Percentiles rank a stretch among this genome's conserved stretches.
These are phyloP conservation scores for Basipetospora chlamydospora DNA, from an alignment of 2,329 filamentous ascomycete genomes.

Conservation along the genomic window DNA sequence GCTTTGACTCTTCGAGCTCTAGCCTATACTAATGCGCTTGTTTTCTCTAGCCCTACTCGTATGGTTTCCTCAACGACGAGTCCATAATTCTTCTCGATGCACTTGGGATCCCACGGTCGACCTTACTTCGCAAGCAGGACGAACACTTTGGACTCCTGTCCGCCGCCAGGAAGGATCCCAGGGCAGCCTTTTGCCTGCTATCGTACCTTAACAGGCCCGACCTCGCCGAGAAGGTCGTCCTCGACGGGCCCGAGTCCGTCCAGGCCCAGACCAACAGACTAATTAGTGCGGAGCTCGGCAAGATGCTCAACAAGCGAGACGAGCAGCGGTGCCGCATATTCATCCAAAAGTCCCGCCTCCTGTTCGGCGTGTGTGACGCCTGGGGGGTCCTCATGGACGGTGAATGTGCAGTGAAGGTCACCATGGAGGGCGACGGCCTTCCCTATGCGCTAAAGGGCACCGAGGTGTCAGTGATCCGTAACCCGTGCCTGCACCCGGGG, in stretches of 20 bases:
- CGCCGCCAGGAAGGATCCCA: conserved; percentile 13
- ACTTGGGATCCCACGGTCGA: conserved; percentile 17
- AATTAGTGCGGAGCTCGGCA: conserved; percentile 16
- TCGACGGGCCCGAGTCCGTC: conserved; percentile 20
- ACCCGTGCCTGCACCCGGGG: conserved; percentile 26
- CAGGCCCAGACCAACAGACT: conserved; percentile 13
- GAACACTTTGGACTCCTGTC: conserved; percentile 20
- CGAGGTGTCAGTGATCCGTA: conserved; percentile 24
- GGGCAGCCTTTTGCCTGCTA: conserved; percentile 20
- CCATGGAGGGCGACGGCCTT: conserved; percentile 19
- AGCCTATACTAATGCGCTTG: neutral
- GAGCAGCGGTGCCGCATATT: conserved; percentile 23
- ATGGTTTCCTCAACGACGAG: conserved; percentile 26
- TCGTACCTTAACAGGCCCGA: conserved; percentile 17
- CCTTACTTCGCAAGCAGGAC: conserved; percentile 19
- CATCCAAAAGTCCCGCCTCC: conserved; percentile 20
- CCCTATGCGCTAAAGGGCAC: conserved; percentile 18
- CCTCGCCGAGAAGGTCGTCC: conserved; percentile 21
- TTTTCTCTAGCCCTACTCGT: conserved; percentile 20
- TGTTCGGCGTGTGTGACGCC: conserved; percentile 18
- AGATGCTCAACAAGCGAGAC: conserved; percentile 18
- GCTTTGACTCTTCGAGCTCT: too few species aligned
- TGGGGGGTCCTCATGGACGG: conserved; percentile 14
- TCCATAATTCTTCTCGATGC: conserved; percentile 22
- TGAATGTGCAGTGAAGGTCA: conserved; percentile 22